Base-by-base conservation (phyloP, 1,139 yeast genomes). In the Lodderomyces theae region DNA sequence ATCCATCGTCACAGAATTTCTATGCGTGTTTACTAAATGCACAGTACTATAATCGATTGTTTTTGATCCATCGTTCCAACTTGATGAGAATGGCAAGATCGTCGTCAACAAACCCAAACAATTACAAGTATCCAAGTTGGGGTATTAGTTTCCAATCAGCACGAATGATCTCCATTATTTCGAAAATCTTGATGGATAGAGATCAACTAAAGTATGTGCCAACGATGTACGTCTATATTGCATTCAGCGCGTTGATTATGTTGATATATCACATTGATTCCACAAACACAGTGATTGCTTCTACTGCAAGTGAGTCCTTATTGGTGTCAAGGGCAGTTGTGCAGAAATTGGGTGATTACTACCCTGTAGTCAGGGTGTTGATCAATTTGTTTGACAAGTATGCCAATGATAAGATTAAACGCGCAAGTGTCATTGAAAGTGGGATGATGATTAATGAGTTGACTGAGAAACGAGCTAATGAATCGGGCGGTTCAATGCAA, bases 101-200 rank as follows among this genome's bases (percentile, higher is more conserved):
- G 13, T 64, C 64, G 22, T 64, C 73, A 4, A 64, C 72, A 6
- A 66, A 69, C 46, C 63, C 76, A 16, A 64, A 69, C 56, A 74
- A 72, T 52, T 79, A 73, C 54, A 77, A 74, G 42, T 83, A 82
- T 57, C 89, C 92, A 1, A 80, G 88, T 6, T 82, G 92, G 86
- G 89, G 92, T 11, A 85, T 86, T 47, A 84, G 90, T 2, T 86
- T 86, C 66, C 90, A 85, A 58, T 88, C 95, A 0, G 88, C 94
- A 1, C 79, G 87, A 54, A 83, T 84, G 84, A 82, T 86, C 47
- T 78, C 86, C 5, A 71, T 80, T 45, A 82, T 86, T 41, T 67
- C 80, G 35, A 83, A 82, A 44, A 79, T 78, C 44, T 53, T 86
- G 47, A 60, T 75, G 28, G 77, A 75, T 35, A 69, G 74, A 38